Conservation (phyloP, 306 rosid species). For the Arachis stenosperma region DNA sequence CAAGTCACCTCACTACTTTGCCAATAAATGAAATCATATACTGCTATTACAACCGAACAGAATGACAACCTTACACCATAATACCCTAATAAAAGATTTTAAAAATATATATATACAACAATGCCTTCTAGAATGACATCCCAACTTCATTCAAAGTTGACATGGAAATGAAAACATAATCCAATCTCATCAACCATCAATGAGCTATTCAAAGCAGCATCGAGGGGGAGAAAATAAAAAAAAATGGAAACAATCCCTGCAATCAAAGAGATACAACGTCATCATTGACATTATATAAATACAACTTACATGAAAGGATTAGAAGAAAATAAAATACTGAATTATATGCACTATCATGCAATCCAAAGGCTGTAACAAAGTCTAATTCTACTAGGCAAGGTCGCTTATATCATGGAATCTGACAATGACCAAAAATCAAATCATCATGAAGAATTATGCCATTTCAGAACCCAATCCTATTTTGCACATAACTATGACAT, state of each 20-base stretch:
- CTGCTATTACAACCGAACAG: slow-evolving; percentile 38
- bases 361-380: too few species aligned
- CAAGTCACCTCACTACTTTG: slow-evolving; percentile 36
- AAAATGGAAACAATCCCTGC: slow-evolving; percentile 26
- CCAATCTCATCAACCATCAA: slow-evolving; percentile 38
- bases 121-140: slow-evolving; percentile 33
- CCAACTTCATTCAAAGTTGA: slow-evolving; percentile 33
- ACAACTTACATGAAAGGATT: not conserved
- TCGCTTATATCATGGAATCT: not conserved
- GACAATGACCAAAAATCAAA: not conserved
- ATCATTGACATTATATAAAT: not conserved
- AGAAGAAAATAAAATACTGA: not conserved
- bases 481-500: not conserved
- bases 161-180: slow-evolving; percentile 20
- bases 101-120: slow-evolving; percentile 11
- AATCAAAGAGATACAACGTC: slow-evolving; percentile 18
- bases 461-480: slow-evolving; percentile 8
- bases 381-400: not conserved
- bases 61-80: slow-evolving; percentile 12
- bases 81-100: not conserved
- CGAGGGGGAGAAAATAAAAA: slow-evolving; percentile 41
- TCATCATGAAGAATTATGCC: not conserved
- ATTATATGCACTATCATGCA: too few species aligned
- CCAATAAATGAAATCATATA: slow-evolving; percentile 35
- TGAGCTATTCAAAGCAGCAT: slow-evolving; percentile 31